phyloP scores from a whole-genome alignment of 2,329 filamentous ascomycete species.

The Nigrospora sphaerica region DNA sequence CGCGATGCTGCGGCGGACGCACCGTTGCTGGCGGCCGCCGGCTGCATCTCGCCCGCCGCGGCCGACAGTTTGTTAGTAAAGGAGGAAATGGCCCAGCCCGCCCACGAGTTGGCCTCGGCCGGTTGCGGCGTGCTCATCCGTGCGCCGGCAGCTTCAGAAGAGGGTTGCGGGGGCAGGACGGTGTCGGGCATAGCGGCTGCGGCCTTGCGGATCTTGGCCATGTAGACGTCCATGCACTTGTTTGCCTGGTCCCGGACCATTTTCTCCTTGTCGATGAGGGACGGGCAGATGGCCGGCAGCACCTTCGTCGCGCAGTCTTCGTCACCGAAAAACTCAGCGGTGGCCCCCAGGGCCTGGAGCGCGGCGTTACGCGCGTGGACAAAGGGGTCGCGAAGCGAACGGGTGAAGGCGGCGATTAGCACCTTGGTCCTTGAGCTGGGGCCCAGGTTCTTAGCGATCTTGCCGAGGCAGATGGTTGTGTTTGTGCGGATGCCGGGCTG shows the following conservation, averaged over 20 bases:
- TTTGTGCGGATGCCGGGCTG: conserved; percentile 96
- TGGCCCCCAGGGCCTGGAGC: conserved; percentile 78
- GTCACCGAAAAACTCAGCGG: conserved; percentile 77
- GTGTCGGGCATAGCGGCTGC: conserved; percentile 73
- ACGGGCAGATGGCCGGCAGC: conserved; percentile 75
- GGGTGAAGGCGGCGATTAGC: conserved; percentile 82
- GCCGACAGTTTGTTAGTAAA: conserved; percentile 91
- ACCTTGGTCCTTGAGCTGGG: conserved; percentile 77
- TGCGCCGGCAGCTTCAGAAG: conserved; percentile 44
- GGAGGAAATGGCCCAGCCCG: conserved; percentile 96
- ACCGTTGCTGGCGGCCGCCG: conserved; percentile 34
- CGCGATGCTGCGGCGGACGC: conserved; percentile 23
- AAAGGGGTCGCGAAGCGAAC: conserved; percentile 87
- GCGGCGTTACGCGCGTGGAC: conserved; percentile 89
- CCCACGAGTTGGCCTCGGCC: conserved; percentile 60
- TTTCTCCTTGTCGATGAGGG: conserved; percentile 91
- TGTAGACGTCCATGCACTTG: conserved; percentile 81
- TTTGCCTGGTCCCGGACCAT: conserved; percentile 84
- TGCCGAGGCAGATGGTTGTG: conserved; percentile 94
- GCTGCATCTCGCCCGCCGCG: conserved; percentile 80
- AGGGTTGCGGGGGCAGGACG: conserved; percentile 58
- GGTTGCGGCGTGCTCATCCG: conserved; percentile 75
- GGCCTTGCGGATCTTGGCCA: conserved; percentile 74
- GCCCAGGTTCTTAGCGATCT: conserved; percentile 86
- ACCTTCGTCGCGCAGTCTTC: conserved; percentile 84